These are phyloP conservation scores for Elsinoe necatrix DNA, from an alignment of 2,329 filamentous ascomycete species.

Conservation along the genomic window DNA sequence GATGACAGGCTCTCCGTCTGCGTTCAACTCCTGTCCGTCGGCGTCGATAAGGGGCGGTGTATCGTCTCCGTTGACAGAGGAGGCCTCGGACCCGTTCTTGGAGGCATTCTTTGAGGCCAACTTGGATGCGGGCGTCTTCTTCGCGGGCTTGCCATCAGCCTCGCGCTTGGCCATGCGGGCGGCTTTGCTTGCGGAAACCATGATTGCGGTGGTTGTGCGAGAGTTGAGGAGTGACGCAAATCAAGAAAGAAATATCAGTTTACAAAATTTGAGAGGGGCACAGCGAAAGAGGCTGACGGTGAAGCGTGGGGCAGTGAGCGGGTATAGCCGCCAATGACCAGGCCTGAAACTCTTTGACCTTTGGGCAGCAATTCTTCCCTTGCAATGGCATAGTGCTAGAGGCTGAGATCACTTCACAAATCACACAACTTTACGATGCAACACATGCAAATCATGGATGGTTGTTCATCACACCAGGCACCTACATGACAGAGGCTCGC, in stretches of 20 bases:
- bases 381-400: neutral
- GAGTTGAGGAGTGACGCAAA: neutral
- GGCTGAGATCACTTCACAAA: too few relatives aligned
- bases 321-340: neutral
- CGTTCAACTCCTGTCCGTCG: conserved; percentile 46
- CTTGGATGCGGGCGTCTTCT: conserved; percentile 66
- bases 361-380: neutral
- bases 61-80: conserved; percentile 64
- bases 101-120: conserved; percentile 56
- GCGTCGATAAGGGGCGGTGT: conserved; percentile 52
- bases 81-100: conserved; percentile 54
- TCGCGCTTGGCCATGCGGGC: conserved; percentile 59
- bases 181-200: conserved; percentile 62
- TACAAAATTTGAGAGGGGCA: conserved; percentile 5
- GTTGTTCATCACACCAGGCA: too few relatives aligned
- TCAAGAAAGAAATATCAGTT: conserved; percentile 6
- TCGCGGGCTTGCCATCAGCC: conserved; percentile 64
- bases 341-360: neutral
- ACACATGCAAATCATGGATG: too few relatives aligned
- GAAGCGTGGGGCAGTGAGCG: neutral
- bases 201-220: conserved; percentile 29
- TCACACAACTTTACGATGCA: too few relatives aligned
- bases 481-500: too few relatives aligned
- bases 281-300: conserved; percentile 6
- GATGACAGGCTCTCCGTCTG: conserved; percentile 60